These are phyloP conservation scores for Neoboletus magnificus DNA, from an alignment of 768 basidiomycete species.

Conservation along the genomic window DNA sequence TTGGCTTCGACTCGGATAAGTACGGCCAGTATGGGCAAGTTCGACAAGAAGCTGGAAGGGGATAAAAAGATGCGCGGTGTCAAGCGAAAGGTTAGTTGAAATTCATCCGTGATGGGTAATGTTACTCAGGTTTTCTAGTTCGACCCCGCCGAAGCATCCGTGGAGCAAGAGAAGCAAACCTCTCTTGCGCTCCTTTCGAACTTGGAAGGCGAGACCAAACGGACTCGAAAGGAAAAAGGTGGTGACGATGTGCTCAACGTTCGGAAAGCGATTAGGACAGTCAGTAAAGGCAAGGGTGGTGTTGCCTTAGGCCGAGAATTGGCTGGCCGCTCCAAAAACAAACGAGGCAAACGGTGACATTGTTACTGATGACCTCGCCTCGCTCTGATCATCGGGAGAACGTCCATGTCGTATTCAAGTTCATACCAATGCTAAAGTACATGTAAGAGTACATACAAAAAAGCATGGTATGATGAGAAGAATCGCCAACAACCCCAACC, in stretches of 20 bases:
- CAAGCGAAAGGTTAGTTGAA: slow-evolving; percentile 78
- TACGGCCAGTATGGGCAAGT: slow-evolving; percentile 94
- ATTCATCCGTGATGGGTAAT: neutral
- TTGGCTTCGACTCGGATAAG: slow-evolving; percentile 74
- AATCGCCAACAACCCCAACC: neutral
- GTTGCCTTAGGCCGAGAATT: slow-evolving; percentile 50
- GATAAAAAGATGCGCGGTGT: slow-evolving; percentile 86
- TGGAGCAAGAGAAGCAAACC: slow-evolving; percentile 62
- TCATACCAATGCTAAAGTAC: slow-evolving; percentile 16
- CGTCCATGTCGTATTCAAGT: slow-evolving; percentile 2
- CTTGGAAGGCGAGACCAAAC: slow-evolving; percentile 69
- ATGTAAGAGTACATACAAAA: slow-evolving; percentile 16
- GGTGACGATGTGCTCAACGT: slow-evolving; percentile 67
- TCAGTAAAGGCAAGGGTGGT: slow-evolving; percentile 67
- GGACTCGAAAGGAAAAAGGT: slow-evolving; percentile 42
- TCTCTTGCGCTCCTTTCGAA: slow-evolving; percentile 74
- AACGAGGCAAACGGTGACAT: slow-evolving; percentile 27
- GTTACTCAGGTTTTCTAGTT: slow-evolving; percentile 51
- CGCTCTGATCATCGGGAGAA: neutral
- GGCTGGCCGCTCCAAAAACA: slow-evolving; percentile 23
- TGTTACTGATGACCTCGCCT: neutral
- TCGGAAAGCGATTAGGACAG: slow-evolving; percentile 81
- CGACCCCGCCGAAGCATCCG: slow-evolving; percentile 71
- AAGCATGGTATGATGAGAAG: slow-evolving; percentile 10
- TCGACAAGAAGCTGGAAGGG: slow-evolving; percentile 86